These are phyloP conservation scores for Eucalyptus erythrocorys DNA, from an alignment of 345 rosid genomes.

Conservation along the genomic window DNA sequence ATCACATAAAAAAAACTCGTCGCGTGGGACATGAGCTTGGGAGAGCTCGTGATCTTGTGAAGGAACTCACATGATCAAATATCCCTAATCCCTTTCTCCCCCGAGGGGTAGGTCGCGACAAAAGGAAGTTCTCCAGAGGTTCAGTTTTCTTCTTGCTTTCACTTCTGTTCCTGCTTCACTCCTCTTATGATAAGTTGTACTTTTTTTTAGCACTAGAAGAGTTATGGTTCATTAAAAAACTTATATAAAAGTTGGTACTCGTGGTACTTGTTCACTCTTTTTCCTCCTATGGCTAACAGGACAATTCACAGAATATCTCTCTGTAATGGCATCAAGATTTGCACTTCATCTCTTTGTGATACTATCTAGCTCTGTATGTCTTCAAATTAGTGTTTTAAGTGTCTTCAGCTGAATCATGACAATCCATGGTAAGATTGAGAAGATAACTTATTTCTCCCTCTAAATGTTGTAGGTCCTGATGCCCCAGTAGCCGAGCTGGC, in stretches of 20 bases:
- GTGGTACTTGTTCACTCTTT: neutral
- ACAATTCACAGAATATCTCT: neutral
- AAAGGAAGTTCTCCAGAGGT: neutral
- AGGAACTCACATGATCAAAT: too few relatives aligned
- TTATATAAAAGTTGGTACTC: neutral
- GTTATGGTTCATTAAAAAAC: neutral
- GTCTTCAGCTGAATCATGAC: neutral
- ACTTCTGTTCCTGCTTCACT: neutral
- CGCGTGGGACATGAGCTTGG: too few relatives aligned
- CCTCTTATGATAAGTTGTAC: too few relatives aligned
- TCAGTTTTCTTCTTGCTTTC: neutral
- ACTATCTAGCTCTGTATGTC: neutral
- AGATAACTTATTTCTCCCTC: neutral
- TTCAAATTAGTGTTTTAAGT: neutral
- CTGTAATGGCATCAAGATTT: neutral
- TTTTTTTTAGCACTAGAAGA: neutral
- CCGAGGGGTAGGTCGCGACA: too few relatives aligned
- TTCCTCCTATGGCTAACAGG: neutral
- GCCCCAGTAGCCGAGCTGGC: conserved; percentile 48
- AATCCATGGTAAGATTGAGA: neutral
- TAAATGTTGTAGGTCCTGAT: conserved; percentile 30
- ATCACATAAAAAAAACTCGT: too few relatives aligned
- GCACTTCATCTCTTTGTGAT: neutral
- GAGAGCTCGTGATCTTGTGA: too few relatives aligned
- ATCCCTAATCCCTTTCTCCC: too few relatives aligned